A percentile compares a stretch with the other conserved stretches of the same genome.
These are phyloP conservation scores for Penicillium sp. DNA, from an alignment of 2,329 filamentous ascomycete genomes.

Conservation along the genomic window DNA sequence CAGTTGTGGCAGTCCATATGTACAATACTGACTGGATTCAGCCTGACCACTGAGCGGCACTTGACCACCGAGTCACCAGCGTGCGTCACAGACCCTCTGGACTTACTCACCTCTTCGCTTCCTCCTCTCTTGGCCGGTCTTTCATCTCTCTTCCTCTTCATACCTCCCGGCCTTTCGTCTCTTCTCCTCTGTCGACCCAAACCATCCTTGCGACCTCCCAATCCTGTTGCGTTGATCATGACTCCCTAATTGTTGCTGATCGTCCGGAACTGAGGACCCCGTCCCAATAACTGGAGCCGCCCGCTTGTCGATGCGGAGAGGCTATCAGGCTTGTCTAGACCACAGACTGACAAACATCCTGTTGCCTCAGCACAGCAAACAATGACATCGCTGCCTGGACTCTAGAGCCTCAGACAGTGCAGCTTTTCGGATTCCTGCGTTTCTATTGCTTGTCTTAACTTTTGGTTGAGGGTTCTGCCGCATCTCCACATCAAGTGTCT, in stretches of 20 bases:
- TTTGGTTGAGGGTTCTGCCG: conserved; percentile 11
- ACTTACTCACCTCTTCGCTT: conserved; percentile 16
- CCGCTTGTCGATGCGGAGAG: conserved; percentile 45
- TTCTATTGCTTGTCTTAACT: conserved; percentile 13
- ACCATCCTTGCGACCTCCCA: background rate
- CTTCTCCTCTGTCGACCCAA: conserved; percentile 11
- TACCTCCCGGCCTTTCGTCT: conserved; percentile 21
- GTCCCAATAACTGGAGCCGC: conserved; percentile 32
- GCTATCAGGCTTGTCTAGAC: conserved; percentile 39
- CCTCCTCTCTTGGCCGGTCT: conserved; percentile 21
- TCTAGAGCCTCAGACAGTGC: conserved; percentile 20
- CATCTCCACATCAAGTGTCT: conserved; percentile 10
- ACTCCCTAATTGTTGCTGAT: conserved; percentile 27
- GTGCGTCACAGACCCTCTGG: conserved; percentile 46
- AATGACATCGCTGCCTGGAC: conserved; percentile 30
- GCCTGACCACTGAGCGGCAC: conserved; percentile 23
- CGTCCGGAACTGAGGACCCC: conserved; percentile 35
- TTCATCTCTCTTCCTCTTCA: conserved; percentile 25
- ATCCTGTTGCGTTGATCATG: conserved; percentile 25
- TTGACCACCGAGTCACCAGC: conserved; percentile 48
- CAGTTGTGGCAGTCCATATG: conserved; percentile 3
- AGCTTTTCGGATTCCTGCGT: conserved; percentile 23
- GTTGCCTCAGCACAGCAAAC: conserved; percentile 33
- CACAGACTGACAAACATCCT: conserved; percentile 33
- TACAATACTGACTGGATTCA: conserved; percentile 3